Evolutionary conservation across 139 green algal genomes (phyloP).

Genomic region (Chlamydomonas incerta): DNA sequence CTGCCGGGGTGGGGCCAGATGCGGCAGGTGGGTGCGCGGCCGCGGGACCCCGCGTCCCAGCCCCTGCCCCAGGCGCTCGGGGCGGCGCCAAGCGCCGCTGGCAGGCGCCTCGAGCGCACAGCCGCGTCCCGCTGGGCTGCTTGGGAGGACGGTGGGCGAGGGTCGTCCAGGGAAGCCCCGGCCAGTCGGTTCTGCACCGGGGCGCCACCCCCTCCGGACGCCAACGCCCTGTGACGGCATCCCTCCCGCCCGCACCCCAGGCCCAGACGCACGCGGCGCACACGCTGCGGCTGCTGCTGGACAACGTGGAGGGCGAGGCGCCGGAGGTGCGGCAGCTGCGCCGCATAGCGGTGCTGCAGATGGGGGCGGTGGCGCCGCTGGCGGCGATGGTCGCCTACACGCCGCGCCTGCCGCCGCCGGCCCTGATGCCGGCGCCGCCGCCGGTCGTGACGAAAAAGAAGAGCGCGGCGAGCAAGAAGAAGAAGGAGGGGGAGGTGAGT

Average conservation of each 20-base stretch:
- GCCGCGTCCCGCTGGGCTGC: no score
- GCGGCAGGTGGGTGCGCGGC: constrained; percentile 20
- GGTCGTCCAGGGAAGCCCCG: background rate
- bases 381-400: constrained; percentile 25
- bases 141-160: no score
- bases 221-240: background rate
- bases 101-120: no score
- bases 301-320: constrained; percentile 58
- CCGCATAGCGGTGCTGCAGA: constrained; percentile 11
- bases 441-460: constrained; percentile 27
- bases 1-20: constrained; percentile 40
- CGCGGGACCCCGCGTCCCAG: no score
- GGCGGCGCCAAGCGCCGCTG: no score
- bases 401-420: constrained; percentile 31
- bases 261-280: constrained; percentile 38
- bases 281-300: constrained; percentile 51
- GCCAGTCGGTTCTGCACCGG: no score
- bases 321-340: constrained; percentile 29
- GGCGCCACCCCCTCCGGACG: no score
- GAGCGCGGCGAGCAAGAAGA: constrained; percentile 24
- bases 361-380: constrained; percentile 36
- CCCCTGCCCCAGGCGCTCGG: no score
- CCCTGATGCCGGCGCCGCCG: constrained; percentile 35
- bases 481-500: background rate
- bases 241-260: constrained; percentile 8